phyloP scores from a whole-genome alignment of 257 asterid genomes.

The Solanum okadae region DNA sequence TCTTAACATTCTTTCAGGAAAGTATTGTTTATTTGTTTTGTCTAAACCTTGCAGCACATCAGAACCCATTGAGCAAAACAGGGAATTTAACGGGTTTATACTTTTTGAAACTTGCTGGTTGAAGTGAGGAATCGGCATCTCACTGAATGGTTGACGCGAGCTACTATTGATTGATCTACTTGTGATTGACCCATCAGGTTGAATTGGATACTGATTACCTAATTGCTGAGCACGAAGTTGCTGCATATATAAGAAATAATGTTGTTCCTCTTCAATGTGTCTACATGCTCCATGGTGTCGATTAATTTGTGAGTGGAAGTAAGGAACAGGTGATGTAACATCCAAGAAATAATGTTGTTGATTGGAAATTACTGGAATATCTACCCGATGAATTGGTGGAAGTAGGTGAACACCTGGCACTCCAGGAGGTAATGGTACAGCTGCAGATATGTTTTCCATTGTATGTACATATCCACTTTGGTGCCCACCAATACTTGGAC shows the following conservation, averaged over 20 bases:
- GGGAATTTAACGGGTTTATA: neutral
- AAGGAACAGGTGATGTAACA: neutral
- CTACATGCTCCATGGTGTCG: neutral
- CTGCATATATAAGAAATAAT: slow-evolving; percentile 2
- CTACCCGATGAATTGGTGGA: neutral
- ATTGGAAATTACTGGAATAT: neutral
- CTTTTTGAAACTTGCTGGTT: neutral
- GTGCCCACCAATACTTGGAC: neutral
- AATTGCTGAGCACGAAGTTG: neutral
- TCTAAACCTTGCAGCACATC: neutral
- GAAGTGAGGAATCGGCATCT: neutral
- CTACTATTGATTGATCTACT: neutral
- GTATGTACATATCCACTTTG: slow-evolving; percentile 1
- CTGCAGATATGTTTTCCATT: neutral
- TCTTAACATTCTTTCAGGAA: neutral
- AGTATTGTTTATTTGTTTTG: neutral
- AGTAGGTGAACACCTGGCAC: neutral
- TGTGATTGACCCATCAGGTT: neutral
- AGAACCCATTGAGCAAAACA: neutral
- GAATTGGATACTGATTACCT: neutral
- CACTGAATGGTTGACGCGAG: neutral
- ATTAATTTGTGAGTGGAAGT: neutral
- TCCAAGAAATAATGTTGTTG: neutral
- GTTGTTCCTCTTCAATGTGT: neutral
- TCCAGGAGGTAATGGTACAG: neutral